Evolutionary conservation across 2,329 filamentous ascomycete species (phyloP), one percentile per base, ranked within the genome.

Genomic region (Sarocladium kiliense): DNA sequence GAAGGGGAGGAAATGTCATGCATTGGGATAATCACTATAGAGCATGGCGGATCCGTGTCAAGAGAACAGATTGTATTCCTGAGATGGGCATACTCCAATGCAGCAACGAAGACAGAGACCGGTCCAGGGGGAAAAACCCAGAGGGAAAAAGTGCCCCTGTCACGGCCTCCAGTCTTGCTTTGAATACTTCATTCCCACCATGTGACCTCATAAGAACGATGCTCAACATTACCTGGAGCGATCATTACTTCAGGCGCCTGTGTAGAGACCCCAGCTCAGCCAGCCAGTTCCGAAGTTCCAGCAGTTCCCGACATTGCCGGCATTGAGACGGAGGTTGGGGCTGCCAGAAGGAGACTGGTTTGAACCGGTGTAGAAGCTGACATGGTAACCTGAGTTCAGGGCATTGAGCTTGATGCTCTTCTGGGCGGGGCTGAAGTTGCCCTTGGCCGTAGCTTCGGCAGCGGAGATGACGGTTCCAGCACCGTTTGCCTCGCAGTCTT

Each of bases 261-360:
- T 21, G 47, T 34, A 51, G 47, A 51, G 47, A 23, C 47, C 47
- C 47, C 30, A 34, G 30, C 47, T 51, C 47, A 19, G 26, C 27
- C 26, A 51, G 47, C 47, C 47, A 21, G 30, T 9, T 12, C n/a
- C 21, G 18, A 4, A 32, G 47, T 51, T 51, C 47, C 47, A 51
- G 27, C 47, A 51, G 30, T 51, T 51, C 12, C 47, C 47, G 16
- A 51, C 47, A 16, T 51, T 51, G 16, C 47, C 47, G 12, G 47
- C 6, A n/a, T 51, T 51, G 16, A 51, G n/a, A 10, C 47, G 47
- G 16, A 51, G 30, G 18, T 25, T 51, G 7, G 47, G 47, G 30
- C 27, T 34, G 10, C 47, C 47, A 11, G 47, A 51, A 4, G 47
- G 47, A 6, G 7, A n/a, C 47, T 51, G 47, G 27, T 36, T 36